Conservation (phyloP, 163 green algal genomes). For the Trebouxia gelatinosa region DNA sequence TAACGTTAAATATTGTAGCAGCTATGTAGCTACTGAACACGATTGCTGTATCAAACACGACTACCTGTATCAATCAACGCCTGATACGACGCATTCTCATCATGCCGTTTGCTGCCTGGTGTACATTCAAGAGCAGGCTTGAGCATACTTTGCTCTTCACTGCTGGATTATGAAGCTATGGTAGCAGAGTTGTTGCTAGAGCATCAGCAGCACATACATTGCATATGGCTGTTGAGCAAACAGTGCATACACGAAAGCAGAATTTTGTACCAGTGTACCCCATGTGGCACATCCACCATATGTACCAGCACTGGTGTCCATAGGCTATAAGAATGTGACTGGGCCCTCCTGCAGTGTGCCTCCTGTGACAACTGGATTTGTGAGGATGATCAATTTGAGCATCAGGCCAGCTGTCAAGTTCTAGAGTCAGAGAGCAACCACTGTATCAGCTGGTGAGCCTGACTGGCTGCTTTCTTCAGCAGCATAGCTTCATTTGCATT, state of each 20-base stretch:
- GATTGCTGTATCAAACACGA: too few relatives aligned
- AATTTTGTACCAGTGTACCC: too few relatives aligned
- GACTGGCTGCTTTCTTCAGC: too few relatives aligned
- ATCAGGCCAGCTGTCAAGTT: conserved; percentile 45
- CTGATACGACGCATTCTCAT: too few relatives aligned
- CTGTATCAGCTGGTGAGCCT: conserved; percentile 17
- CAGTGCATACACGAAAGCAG: background rate
- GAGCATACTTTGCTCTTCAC: background rate
- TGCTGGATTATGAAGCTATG: background rate
- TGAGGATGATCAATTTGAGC: conserved; percentile 47
- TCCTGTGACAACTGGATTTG: conserved; percentile 42
- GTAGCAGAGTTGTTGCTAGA: background rate
- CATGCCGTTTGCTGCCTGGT: background rate
- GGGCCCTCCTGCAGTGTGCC: conserved; percentile 29
- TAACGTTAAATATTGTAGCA: too few relatives aligned
- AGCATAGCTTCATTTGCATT: too few relatives aligned
- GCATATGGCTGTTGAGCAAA: background rate
- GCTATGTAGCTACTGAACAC: too few relatives aligned
- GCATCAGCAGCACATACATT: background rate
- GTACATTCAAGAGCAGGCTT: too few relatives aligned
- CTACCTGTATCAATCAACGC: too few relatives aligned
- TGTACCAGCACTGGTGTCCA: too few relatives aligned
- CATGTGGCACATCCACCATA: too few relatives aligned
- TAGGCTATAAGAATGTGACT: too few relatives aligned
- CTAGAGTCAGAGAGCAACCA: conserved; percentile 24